Base-by-base conservation (phyloP, 768 basidiomycete species). In the Suillus subluteus region DNA sequence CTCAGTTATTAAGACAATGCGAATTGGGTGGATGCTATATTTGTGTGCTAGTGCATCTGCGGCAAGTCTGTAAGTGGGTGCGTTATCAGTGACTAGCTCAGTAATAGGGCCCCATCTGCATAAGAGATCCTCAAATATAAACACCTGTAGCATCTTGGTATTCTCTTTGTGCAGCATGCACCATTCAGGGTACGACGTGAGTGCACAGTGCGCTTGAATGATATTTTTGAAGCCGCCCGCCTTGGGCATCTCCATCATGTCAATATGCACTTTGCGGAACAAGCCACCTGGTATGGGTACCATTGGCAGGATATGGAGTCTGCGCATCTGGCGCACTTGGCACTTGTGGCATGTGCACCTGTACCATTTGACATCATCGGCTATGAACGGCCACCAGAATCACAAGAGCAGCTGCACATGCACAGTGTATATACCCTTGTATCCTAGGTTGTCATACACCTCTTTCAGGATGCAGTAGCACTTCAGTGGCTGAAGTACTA, bases 91-190 rank as follows among this genome's bases (percentile, higher is more conserved):
- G n/a, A n/a, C n/a, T n/a, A n/a, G n/a, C n/a, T n/a, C n/a, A n/a
- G n/a, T n/a, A n/a, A n/a, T n/a, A n/a, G n/a, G n/a, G n/a, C n/a
- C n/a, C n/a, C n/a, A 44, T 21, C 18, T 18, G 48, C 68, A 73
- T 4, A 76, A 65, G 7, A 76, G n/a, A n/a, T 74, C 70, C 21
- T 73, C 62, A 8, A 72, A 74, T 1, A 76, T 66, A 18, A 72
- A 76, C 0, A 35, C 7, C 0, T 8, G 3, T 3, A 46, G 44
- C 0, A 55, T 54, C 0, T 40, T 12, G 0, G 41, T 67, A 0
- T 66, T 77, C 21, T 77, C 70, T 0, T 75, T 73, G 32, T 75
- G 63, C 3, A 75, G 63, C 78, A 80, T 80, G 62, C 16, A 66
- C 62, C 62, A 82, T 78, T 9, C 79, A 18, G 11, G 70, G 5